Evolutionary conservation across 2,329 filamentous ascomycete species (phyloP).

Genomic region (Xylariaceae sp.): DNA sequence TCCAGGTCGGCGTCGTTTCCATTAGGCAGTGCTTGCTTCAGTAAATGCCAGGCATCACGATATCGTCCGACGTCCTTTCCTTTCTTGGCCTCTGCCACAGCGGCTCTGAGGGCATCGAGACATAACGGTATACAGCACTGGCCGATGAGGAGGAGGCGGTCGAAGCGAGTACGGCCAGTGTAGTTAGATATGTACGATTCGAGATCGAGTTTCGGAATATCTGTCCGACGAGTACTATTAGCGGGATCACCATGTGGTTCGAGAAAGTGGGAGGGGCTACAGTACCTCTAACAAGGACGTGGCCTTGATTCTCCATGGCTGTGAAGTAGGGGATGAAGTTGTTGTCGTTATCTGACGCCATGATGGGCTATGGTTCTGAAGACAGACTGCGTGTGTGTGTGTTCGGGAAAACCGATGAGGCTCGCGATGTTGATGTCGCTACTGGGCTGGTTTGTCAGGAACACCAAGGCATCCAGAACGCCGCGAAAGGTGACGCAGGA

Average conservation of each 20-base stretch:
- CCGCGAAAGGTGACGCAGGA: no score
- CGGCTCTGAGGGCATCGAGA: conserved; percentile 75
- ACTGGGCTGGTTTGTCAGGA: no score
- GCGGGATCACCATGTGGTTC: not conserved
- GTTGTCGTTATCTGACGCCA: conserved; percentile 35
- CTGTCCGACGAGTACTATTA: conserved; percentile 39
- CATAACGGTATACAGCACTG: conserved; percentile 70
- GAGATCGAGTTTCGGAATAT: conserved; percentile 82
- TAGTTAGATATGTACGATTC: conserved; percentile 91
- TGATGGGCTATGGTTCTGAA: conserved; percentile 16
- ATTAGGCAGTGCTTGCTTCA: conserved; percentile 59
- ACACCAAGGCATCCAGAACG: no score
- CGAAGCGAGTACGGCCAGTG: conserved; percentile 71
- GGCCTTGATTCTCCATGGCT: conserved; percentile 43
- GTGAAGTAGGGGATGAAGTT: conserved; percentile 42
- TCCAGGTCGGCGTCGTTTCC: conserved; percentile 68
- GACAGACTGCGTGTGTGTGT: no score
- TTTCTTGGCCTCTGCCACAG: conserved; percentile 69
- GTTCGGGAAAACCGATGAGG: no score
- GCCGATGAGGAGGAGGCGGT: conserved; percentile 79
- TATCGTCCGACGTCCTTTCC: conserved; percentile 73
- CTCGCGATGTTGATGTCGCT: no score
- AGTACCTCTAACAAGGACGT: conserved; percentile 39
- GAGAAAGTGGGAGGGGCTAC: not conserved
- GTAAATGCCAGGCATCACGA: conserved; percentile 59